These are phyloP conservation scores for Sordariomycetes sp. DNA, from an alignment of 2,329 filamentous ascomycete species.

Conservation along the genomic window DNA sequence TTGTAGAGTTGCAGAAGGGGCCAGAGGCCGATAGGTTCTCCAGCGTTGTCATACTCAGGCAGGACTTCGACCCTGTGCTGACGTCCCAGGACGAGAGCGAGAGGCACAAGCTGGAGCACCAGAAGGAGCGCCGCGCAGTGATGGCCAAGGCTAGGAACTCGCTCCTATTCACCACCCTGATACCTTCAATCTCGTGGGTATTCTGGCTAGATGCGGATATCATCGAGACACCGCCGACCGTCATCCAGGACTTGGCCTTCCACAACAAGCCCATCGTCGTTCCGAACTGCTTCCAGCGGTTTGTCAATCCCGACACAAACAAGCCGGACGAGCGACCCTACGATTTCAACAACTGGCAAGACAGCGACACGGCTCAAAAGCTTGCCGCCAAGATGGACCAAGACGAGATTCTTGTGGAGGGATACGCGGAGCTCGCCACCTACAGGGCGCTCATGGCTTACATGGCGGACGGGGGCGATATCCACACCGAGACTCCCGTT, in stretches of 20 bases:
- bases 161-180: constrained; percentile 87
- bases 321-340: constrained; percentile 71
- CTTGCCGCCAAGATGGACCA: constrained; percentile 72
- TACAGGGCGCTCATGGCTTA: constrained; percentile 88
- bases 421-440: constrained; percentile 86
- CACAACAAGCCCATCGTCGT: constrained; percentile 89
- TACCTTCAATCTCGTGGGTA: constrained; percentile 87
- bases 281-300: constrained; percentile 92
- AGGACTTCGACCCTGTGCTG: constrained; percentile 83
- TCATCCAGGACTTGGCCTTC: constrained; percentile 84
- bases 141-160: constrained; percentile 95
- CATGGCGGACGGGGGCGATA: constrained; percentile 51
- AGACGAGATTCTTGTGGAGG: constrained; percentile 88
- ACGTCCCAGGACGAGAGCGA: constrained; percentile 75
- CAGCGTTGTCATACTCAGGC: constrained; percentile 84
- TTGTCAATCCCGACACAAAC: constrained; percentile 57
- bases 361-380: constrained; percentile 68
- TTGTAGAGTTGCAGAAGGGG: constrained; percentile 77
- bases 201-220: constrained; percentile 93
- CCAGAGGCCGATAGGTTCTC: constrained; percentile 76
- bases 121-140: constrained; percentile 73
- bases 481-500: constrained; percentile 56
- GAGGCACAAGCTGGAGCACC: constrained; percentile 83
- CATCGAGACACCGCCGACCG: constrained; percentile 68
- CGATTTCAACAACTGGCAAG: constrained; percentile 97